Evolutionary conservation across 371 early-diverging fungal genomes (phyloP).

Genomic region (Agmasoma carcini): DNA sequence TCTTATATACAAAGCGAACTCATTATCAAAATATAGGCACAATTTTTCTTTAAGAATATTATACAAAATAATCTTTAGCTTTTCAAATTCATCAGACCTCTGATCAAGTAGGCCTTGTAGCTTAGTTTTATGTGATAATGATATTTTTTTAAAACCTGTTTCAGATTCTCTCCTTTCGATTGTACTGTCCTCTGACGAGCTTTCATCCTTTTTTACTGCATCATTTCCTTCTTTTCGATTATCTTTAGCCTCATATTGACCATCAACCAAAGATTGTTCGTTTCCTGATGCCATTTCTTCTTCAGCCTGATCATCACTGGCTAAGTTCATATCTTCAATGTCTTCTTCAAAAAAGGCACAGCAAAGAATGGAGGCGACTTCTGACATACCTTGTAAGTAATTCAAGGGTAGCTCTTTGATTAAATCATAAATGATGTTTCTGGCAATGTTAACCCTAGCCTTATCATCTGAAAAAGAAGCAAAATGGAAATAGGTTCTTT

Average conservation of each 20-base stretch:
- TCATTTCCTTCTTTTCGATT: conserved; percentile 1
- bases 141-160: not conserved
- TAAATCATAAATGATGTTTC: conserved; percentile 19
- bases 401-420: conserved; percentile 20
- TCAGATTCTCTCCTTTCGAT: not conserved
- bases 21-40: conserved; percentile 23
- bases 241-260: conserved; percentile 5
- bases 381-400: conserved; percentile 50
- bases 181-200: not conserved
- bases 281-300: not conserved
- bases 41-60: conserved; percentile 39
- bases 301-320: not conserved
- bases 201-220: not conserved
- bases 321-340: not conserved
- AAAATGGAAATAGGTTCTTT: conserved; percentile 27
- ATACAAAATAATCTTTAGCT: conserved; percentile 5
- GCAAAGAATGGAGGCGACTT: conserved; percentile 41
- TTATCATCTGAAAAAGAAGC: not conserved
- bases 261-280: not conserved
- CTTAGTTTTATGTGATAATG: conserved; percentile 1
- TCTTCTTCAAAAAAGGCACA: conserved; percentile 29
- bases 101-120: conserved; percentile 1
- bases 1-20: conserved; percentile 36
- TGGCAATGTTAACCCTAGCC: conserved; percentile 9
- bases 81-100: conserved; percentile 2